Percentiles rank a stretch among this genome's conserved stretches.
Conservation (phyloP, 2,329 filamentous ascomycete genomes). For the Nannizziopsis arthrosporioides region DNA sequence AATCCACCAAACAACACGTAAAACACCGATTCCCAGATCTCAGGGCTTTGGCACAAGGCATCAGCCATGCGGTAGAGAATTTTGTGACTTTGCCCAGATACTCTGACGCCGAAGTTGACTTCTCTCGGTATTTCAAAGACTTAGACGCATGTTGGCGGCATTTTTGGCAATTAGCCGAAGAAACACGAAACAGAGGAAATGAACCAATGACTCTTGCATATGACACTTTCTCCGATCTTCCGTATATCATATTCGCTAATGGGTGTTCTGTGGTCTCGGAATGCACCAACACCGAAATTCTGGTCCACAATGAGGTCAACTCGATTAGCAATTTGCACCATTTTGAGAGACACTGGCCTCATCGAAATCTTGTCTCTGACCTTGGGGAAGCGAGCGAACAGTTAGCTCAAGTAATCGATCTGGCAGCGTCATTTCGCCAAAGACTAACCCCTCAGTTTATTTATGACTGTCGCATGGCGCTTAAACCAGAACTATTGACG, state of each 20-base stretch:
- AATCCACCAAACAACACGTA: slow-evolving; percentile 40
- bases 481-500: slow-evolving; percentile 63
- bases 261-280: slow-evolving; percentile 65
- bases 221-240: slow-evolving; percentile 57
- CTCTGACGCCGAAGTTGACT: slow-evolving; percentile 55
- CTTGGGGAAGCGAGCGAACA: slow-evolving; percentile 45
- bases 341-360: slow-evolving; percentile 33
- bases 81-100: slow-evolving; percentile 55
- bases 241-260: slow-evolving; percentile 78
- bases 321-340: slow-evolving; percentile 30
- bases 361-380: slow-evolving; percentile 32
- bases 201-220: slow-evolving; percentile 69
- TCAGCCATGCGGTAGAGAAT: slow-evolving; percentile 59
- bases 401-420: slow-evolving; percentile 53
- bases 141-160: slow-evolving; percentile 78
- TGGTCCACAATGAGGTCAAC: slow-evolving; percentile 54
- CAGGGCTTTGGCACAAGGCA: slow-evolving; percentile 56
- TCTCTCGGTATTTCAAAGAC: slow-evolving; percentile 59
- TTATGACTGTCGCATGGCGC: slow-evolving; percentile 53
- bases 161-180: slow-evolving; percentile 74
- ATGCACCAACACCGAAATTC: slow-evolving; percentile 64
- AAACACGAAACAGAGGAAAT: slow-evolving; percentile 73
- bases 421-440: slow-evolving; percentile 58
- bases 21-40: slow-evolving; percentile 26
- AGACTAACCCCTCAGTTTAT: slow-evolving; percentile 58